Base-by-base conservation (phyloP, 352 stramenopile species). In the Phytophthora ramorum region DNA sequence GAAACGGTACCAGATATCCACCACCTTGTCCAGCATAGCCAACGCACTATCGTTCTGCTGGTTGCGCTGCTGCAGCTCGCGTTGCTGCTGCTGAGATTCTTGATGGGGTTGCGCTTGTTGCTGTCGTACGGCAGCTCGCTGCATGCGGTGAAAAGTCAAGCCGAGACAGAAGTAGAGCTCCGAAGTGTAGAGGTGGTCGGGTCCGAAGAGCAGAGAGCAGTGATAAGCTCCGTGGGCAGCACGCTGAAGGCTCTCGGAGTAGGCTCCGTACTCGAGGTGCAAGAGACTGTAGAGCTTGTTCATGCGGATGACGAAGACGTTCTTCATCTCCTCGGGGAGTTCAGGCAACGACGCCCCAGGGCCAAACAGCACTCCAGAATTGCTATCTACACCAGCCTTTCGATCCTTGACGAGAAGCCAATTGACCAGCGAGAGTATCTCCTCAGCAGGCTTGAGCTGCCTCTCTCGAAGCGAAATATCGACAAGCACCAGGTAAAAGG, bases 1-100 rank as follows among this genome's bases (percentile, higher is more conserved):
- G 57, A 91, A 91, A 1, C 80, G 76, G 67, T 91, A 91, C 82
- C 81, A 91, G 43, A 91, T 91, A 60, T 93, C 83, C 26, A 93
- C 83, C 10, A 91, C 78, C 35, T 93, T 93, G 64, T 93, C 85
- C 20, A 89, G 80, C 80, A 91, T 81, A 17, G 77, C 77, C 20
- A 93, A 67, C 22, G 85, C 77, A 41, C 76, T 88, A 32, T 92
- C 81, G 4, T 73, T 70, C 46, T 62, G 63, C 14, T 70, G 69
- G 6, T 40, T 72, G 24, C 63, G 69, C 10, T 76, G 63, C 22
- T 83, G 63, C 16, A 72, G 26, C 20, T 76, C 63, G 20, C 69
- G 62, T 65, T 81, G 69, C 30, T 72, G 43, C 32, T 81, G 51
- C 12, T 52, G 57, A 14, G 45, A 12, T 17, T 72, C 62, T 46